phyloP scores from a whole-genome alignment of 768 basidiomycete genomes.

The Astraeus odoratus region DNA sequence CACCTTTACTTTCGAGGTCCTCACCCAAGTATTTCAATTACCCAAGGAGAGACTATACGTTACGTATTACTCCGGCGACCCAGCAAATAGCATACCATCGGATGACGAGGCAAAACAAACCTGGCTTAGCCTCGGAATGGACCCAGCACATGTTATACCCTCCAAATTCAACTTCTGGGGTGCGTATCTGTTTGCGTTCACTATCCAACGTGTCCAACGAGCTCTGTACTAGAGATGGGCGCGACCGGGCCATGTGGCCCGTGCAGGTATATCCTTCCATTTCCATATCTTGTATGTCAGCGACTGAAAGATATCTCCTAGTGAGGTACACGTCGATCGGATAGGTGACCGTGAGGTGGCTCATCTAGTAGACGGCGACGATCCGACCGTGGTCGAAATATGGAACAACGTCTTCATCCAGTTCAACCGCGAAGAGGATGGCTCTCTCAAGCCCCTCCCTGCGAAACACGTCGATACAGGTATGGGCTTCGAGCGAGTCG shows the following conservation, averaged over 20 bases:
- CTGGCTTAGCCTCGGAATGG: conserved; percentile 86
- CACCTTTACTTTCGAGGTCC: conserved; percentile 86
- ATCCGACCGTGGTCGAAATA: conserved; percentile 94
- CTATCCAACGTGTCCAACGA: conserved; percentile 2
- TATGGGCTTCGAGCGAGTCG: conserved; percentile 98
- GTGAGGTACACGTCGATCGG: conserved; percentile 95
- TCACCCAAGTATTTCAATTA: conserved; percentile 84
- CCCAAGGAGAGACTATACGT: conserved; percentile 91
- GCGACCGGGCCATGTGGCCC: conserved; percentile 97
- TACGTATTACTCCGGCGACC: conserved; percentile 95
- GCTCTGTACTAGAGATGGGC: conserved; percentile 78
- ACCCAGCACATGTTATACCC: conserved; percentile 86
- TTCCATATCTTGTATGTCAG: neutral
- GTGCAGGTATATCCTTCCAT: conserved; percentile 53
- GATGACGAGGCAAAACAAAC: conserved; percentile 83
- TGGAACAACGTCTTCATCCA: conserved; percentile 99
- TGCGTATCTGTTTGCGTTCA: conserved; percentile 29
- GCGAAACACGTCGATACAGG: conserved; percentile 97
- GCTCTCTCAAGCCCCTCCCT: conserved; percentile 72
- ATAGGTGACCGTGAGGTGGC: conserved; percentile 97
- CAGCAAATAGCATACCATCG: conserved; percentile 74
- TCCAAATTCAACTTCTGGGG: conserved; percentile 99
- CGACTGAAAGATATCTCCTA: conserved; percentile 26
- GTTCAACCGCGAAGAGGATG: conserved; percentile 92
- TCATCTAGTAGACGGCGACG: conserved; percentile 89